Conservation (phyloP, 768 basidiomycete genomes). For the Dioszegia hungarica region DNA sequence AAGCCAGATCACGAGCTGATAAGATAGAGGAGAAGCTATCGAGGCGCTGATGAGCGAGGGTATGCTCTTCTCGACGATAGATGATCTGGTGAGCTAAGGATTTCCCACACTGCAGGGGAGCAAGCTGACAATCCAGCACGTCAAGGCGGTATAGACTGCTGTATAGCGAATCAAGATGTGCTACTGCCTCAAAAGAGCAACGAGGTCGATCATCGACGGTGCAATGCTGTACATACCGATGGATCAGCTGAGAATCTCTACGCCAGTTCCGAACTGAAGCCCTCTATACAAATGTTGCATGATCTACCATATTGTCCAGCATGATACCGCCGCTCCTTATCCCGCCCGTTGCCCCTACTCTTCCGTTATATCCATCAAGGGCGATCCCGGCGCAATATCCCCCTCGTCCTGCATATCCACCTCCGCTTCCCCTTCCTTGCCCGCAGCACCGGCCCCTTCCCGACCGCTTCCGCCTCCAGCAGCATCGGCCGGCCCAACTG, state of each 20-base stretch:
- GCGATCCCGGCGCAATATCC: background rate
- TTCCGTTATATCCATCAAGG: background rate
- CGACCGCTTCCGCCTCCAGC: background rate
- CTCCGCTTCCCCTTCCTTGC: background rate
- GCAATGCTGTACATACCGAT: no score
- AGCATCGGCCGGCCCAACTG: background rate
- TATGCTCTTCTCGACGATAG: slow-evolving; percentile 69
- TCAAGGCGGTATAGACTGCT: slow-evolving; percentile 17
- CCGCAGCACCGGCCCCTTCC: background rate
- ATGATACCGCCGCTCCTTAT: no score
- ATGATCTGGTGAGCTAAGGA: slow-evolving; percentile 70
- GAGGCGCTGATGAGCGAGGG: slow-evolving; percentile 77
- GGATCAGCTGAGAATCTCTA: no score
- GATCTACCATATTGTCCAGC: no score
- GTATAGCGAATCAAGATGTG: no score
- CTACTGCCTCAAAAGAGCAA: no score
- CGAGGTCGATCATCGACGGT: no score
- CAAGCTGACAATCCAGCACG: slow-evolving; percentile 20
- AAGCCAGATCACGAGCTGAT: background rate
- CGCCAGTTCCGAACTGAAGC: no score
- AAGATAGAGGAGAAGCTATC: slow-evolving; percentile 57
- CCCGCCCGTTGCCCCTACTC: no score
- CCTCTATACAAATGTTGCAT: no score
- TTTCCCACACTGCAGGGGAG: no score
- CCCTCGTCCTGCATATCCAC: background rate